These are phyloP conservation scores for Licmophora abbreviata DNA, from an alignment of 108 stramenopile genomes.

Conservation along the genomic window DNA sequence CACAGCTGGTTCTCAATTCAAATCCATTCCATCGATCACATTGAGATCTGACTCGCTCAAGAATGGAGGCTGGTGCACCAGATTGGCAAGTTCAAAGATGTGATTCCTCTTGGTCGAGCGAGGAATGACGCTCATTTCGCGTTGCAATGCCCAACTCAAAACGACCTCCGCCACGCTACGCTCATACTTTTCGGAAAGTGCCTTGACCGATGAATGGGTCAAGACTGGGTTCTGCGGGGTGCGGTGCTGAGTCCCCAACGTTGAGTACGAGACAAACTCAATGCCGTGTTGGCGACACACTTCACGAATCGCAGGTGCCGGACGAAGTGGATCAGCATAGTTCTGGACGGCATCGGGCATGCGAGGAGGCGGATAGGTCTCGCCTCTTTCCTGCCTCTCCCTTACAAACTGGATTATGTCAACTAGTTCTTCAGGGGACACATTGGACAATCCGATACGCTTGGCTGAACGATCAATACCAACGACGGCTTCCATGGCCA, in stretches of 20 bases:
- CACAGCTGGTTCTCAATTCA: neutral
- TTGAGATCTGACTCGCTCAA: slow-evolving; percentile 19
- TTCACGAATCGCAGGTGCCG: slow-evolving; percentile 24
- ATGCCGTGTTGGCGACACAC: slow-evolving; percentile 36
- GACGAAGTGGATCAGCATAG: slow-evolving; percentile 34
- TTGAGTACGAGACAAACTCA: slow-evolving; percentile 53
- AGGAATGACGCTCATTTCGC: slow-evolving; percentile 46
- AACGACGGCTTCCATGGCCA: slow-evolving; percentile 40
- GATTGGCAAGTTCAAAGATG: slow-evolving; percentile 28
- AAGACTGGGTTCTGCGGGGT: slow-evolving; percentile 26
- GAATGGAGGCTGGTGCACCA: slow-evolving; percentile 17
- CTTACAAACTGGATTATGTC: slow-evolving; percentile 28
- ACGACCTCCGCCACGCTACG: slow-evolving; percentile 39
- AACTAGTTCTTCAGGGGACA: slow-evolving; percentile 23
- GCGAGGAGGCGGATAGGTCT: slow-evolving; percentile 24
- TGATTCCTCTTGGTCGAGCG: slow-evolving; percentile 31
- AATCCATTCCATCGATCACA: slow-evolving; percentile 24
- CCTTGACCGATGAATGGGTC: slow-evolving; percentile 6
- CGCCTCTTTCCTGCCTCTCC: slow-evolving; percentile 11
- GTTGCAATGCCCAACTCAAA: slow-evolving; percentile 38
- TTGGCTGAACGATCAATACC: slow-evolving; percentile 28
- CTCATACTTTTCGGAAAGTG: slow-evolving; percentile 16
- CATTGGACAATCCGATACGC: slow-evolving; percentile 42
- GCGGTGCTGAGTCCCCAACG: slow-evolving; percentile 20
- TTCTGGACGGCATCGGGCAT: slow-evolving; percentile 47